Conservation (phyloP, 805 yeast genomes). For the Ogataea allantospora region DNA sequence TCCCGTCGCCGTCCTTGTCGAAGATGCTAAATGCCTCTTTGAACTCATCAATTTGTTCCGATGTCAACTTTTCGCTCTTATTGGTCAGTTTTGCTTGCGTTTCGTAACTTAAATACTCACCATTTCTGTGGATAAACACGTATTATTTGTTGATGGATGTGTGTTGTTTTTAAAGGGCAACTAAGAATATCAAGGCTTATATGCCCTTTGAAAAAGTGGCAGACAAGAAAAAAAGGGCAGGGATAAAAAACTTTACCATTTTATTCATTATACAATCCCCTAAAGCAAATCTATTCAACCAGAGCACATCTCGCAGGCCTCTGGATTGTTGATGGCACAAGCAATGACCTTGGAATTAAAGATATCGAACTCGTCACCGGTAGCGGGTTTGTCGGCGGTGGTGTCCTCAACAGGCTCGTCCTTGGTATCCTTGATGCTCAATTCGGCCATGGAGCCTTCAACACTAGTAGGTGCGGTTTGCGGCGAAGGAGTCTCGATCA, state of each 20-base stretch:
- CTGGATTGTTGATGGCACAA: conserved; percentile 96
- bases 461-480: conserved; percentile 39
- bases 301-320: conserved; percentile 98
- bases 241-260: background rate
- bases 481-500: conserved; percentile 46
- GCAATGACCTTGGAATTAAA: conserved; percentile 92
- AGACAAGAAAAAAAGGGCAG: background rate
- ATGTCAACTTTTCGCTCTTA: conserved; percentile 84
- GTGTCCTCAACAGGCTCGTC: conserved; percentile 20
- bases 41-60: conserved; percentile 94
- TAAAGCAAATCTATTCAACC: conserved; percentile 49
- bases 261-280: conserved; percentile 8
- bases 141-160: conserved; percentile 1
- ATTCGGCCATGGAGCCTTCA: conserved; percentile 47
- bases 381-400: conserved; percentile 15
- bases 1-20: conserved; percentile 96
- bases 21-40: conserved; percentile 97
- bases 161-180: conserved; percentile 7
- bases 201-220: conserved; percentile 2
- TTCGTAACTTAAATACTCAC: conserved; percentile 7
- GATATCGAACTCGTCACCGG: conserved; percentile 65
- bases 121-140: conserved; percentile 8
- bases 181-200: conserved; percentile 1
- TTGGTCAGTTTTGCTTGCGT: conserved; percentile 4
- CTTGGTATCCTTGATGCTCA: conserved; percentile 32